Percentiles rank a stretch among this genome's conserved stretches.
Conservation (phyloP, 2,329 filamentous ascomycete genomes). For the Tolypocladium guangdongense region DNA sequence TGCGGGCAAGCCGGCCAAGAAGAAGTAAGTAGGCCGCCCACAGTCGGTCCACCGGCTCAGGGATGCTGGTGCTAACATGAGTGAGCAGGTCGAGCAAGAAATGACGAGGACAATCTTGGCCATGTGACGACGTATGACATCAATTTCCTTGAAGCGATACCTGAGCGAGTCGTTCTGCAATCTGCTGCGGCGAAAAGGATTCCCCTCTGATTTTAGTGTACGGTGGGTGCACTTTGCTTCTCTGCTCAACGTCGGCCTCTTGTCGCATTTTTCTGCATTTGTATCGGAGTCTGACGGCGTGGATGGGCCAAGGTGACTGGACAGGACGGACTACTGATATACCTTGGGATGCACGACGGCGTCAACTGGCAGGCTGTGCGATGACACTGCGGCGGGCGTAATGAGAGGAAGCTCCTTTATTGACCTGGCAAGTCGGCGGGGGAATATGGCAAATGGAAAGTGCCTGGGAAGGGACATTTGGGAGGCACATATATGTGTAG, state of each 20-base stretch:
- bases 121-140: conserved; percentile 5
- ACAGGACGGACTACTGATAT: conserved; percentile 8
- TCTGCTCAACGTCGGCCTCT: background rate
- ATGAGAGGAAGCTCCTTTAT: background rate
- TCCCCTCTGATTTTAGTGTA: background rate
- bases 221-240: background rate
- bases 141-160: conserved; percentile 5
- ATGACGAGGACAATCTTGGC: background rate
- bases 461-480: background rate
- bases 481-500: background rate
- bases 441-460: background rate
- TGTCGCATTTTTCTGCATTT: conserved; percentile 4
- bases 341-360: background rate
- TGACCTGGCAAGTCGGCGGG: background rate
- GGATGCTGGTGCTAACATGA: background rate
- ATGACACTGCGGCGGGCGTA: conserved; percentile 6
- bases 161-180: conserved; percentile 6
- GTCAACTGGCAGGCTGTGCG: background rate
- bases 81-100: conserved; percentile 7
- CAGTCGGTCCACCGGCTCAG: no score
- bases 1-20: conserved; percentile 10
- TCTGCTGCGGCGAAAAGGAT: conserved; percentile 1
- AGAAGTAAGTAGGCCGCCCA: conserved; percentile 8
- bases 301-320: conserved; percentile 11
- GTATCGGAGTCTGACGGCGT: conserved; percentile 13